These are phyloP conservation scores for Fonsecaea multimorphosa DNA, from an alignment of 2,329 filamentous ascomycete genomes.

Conservation along the genomic window DNA sequence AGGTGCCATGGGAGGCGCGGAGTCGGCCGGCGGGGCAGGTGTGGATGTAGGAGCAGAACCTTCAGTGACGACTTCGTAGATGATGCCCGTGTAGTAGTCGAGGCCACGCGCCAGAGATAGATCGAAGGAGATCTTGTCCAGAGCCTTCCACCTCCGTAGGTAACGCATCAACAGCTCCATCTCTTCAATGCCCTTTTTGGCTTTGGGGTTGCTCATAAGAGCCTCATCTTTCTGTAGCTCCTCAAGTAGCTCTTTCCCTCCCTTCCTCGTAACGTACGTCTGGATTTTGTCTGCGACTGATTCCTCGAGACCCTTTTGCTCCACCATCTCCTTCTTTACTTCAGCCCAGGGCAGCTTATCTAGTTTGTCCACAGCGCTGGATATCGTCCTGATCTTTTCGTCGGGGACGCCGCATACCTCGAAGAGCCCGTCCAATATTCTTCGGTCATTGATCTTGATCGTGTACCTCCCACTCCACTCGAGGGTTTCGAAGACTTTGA, in stretches of 20 bases:
- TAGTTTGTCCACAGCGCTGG: constrained; percentile 91
- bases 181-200: constrained; percentile 80
- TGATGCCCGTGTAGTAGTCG: constrained; percentile 91
- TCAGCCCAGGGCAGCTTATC: constrained; percentile 92
- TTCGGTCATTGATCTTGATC: constrained; percentile 94
- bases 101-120: constrained; percentile 86
- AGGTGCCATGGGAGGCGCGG: constrained; percentile 38
- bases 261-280: constrained; percentile 79
- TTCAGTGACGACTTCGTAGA: constrained; percentile 87
- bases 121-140: constrained; percentile 82
- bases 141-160: constrained; percentile 75
- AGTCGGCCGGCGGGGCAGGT: constrained; percentile 58
- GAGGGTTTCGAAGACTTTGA: constrained; percentile 82
- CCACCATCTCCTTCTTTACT: constrained; percentile 89
- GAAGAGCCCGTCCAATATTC: constrained; percentile 92
- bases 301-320: constrained; percentile 80
- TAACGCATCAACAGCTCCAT: constrained; percentile 82
- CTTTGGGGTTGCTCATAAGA: constrained; percentile 72
- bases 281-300: constrained; percentile 87
- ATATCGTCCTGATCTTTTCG: constrained; percentile 87
- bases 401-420: constrained; percentile 85
- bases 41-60: constrained; percentile 65
- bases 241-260: constrained; percentile 74
- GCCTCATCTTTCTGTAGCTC: constrained; percentile 70
- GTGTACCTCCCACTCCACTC: constrained; percentile 76